Base-by-base conservation (phyloP, 1,139 yeast species). In the Lodderomyces pseudojiufengensis region DNA sequence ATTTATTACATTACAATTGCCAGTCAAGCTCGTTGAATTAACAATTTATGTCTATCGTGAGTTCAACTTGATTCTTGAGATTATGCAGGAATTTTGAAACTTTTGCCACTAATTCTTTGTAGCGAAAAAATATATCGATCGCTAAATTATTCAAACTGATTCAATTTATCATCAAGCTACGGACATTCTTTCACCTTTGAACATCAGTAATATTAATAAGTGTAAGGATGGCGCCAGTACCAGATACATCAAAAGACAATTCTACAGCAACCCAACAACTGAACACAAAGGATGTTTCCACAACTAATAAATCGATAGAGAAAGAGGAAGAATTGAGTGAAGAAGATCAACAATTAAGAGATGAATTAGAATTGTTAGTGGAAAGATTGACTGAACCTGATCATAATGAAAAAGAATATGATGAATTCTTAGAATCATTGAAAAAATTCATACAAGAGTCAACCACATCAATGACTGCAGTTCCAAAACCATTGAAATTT, bases 401-500 rank as follows among this genome's bases (percentile, higher is more conserved):
- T 36, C 60, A 57, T 46, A 78, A 76, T 43, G 54, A 60, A 5
- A 62, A 70, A 3, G 66, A 78, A 21, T 83, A 84, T 52, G 63
- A 63, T 32, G 65, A 78, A 13, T 73, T 87, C 21, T 70, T 94
- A 49, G 73, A 73, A 31, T 70, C 80, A 36, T 72, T 94, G 57
- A 88, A 87, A 56, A 76, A 74, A 36, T 78, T 78, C 51, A 90
- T 92, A 51, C 80, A 87, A 49, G 95, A 95, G 36, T 85, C 97
- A 11, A 92, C 98, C 3, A 86, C 97, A 24, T 88, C 97, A 7
- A 92, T 92, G 97, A 94, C 98, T 2, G 99, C 99, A 1, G 98
- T 94, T 32, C 99, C 99, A 31, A 94, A 92, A 59, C 98, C 99
- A 10, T 76, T 92, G 63, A 94, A 94, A 66, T 94, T 94, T 57